Evolutionary conservation across 2,329 filamentous ascomycete species (phyloP).

Genomic region (Moelleriella libera): DNA sequence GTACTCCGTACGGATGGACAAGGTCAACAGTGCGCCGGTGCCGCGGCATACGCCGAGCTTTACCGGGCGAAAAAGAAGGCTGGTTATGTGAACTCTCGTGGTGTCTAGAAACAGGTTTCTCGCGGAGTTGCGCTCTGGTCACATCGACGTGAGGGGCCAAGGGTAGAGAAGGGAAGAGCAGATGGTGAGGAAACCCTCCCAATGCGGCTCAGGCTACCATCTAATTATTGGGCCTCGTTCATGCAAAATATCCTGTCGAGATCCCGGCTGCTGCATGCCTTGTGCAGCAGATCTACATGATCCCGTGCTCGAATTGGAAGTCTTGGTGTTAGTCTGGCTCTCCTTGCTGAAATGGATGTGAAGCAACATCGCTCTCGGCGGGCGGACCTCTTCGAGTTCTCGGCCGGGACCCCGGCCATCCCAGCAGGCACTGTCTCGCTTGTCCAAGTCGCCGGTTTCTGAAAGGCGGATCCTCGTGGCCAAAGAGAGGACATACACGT

Average conservation of each 20-base stretch:
- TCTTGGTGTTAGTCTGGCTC: background rate
- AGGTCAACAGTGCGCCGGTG: too few relatives aligned
- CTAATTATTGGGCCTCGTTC: too few relatives aligned
- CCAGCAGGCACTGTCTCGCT: background rate
- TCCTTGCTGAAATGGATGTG: background rate
- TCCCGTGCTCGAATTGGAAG: background rate
- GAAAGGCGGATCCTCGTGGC: background rate
- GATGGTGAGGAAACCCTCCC: too few relatives aligned
- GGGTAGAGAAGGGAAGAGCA: too few relatives aligned
- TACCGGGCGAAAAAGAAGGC: too few relatives aligned
- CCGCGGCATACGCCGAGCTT: too few relatives aligned
- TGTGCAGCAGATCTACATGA: background rate
- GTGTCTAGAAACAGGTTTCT: too few relatives aligned
- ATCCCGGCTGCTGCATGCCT: background rate
- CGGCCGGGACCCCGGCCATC: background rate
- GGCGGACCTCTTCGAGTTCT: background rate
- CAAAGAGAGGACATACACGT: too few relatives aligned
- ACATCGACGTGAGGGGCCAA: background rate
- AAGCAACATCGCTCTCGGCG: background rate
- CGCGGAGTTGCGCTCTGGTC: too few relatives aligned
- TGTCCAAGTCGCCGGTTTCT: background rate
- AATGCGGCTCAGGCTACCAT: too few relatives aligned
- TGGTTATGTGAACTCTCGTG: too few relatives aligned
- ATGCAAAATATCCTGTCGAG: background rate
- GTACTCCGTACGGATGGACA: too few relatives aligned